Conservation (phyloP, 805 yeast genomes). For the Barnettozyma sucrosica region DNA sequence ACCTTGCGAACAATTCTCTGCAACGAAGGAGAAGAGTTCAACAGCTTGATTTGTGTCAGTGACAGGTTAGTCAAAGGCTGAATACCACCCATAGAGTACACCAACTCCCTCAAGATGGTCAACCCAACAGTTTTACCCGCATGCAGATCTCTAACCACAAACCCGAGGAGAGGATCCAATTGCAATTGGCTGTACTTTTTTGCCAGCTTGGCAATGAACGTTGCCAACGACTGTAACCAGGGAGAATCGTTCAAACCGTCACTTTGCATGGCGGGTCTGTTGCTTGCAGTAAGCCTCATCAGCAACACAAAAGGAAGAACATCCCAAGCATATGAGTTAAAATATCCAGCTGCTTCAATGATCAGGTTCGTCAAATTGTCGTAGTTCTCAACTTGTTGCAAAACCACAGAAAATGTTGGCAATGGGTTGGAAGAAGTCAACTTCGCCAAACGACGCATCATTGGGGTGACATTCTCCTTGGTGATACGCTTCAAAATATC, state of each 20-base stretch:
- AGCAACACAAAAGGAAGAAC: constrained; percentile 68
- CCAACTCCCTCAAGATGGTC: constrained; percentile 59
- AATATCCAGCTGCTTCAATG: constrained; percentile 71
- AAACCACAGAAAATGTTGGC: constrained; percentile 62
- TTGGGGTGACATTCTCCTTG: constrained; percentile 65
- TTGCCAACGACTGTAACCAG: constrained; percentile 82
- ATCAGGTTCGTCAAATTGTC: constrained; percentile 77
- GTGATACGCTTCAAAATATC: constrained; percentile 75
- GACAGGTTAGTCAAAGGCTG: constrained; percentile 64
- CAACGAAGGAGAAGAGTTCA: constrained; percentile 60
- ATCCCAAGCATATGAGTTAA: constrained; percentile 80
- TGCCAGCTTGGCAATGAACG: constrained; percentile 71
- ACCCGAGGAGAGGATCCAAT: constrained; percentile 53
- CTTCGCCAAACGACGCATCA: constrained; percentile 69
- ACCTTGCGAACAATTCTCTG: constrained; percentile 48
- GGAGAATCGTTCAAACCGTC: constrained; percentile 77
- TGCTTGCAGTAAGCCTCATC: constrained; percentile 57
- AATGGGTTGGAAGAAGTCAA: constrained; percentile 73
- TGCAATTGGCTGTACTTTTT: constrained; percentile 50
- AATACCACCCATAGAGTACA: constrained; percentile 75
- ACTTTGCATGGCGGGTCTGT: constrained; percentile 59
- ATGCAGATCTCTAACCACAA: constrained; percentile 58
- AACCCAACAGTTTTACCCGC: constrained; percentile 53
- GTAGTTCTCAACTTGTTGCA: constrained; percentile 85
- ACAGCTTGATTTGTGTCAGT: constrained; percentile 52